Base-by-base conservation (phyloP, 164 flowering plant genomes). In the Brasenia schreberi region DNA sequence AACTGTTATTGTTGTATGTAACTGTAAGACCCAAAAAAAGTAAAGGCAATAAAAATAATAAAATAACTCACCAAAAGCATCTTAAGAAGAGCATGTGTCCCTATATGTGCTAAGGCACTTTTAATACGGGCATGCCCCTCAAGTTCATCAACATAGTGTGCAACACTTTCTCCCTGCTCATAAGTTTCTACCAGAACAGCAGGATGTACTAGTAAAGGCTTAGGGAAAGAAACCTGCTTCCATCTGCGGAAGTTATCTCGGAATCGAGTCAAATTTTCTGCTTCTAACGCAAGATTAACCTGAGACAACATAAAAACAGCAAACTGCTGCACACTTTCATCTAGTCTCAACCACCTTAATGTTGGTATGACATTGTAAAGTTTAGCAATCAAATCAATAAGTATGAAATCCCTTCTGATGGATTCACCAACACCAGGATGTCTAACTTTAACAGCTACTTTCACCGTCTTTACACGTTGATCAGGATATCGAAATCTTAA, bases 271-370 rank as follows among this genome's bases (percentile, higher is more conserved):
- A 90, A 79, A 78, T 90, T 86, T 45, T 94, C 83, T 78, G 97
- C 94, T 82, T 90, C 97, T 77, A 94, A 83, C n/a, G 97, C 85
- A 71, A 90, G 89, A 71, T 90, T 94, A 72, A 90, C 97, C 79
- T 88, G 97, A 72, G 89, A 90, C 89, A 88, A 78, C 97, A 90
- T 88, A 65, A 85, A 90, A 71, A 90, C 97, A 33, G 90, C 85
- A 86, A 90, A 90, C 74, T 90, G 94, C 71, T 90, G 92, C 4
- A 88, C 85, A 76, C 94, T 88, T 70, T 90, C 94, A 78, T 90
- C 94, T 71, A 90, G 75, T 76, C 97, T 86, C 73, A 88, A 73
- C 97, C 97, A 90, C 44, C 74, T 80, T 72, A 90, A 66, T 12
- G 90, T 72, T 42, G 97, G 97, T 61, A 90, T 73, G 52, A 85